Percentiles rank a stretch among this genome's conserved stretches.
Conservation (phyloP, 2,329 filamentous ascomycete species). For the Pseudomassariella vexata region DNA sequence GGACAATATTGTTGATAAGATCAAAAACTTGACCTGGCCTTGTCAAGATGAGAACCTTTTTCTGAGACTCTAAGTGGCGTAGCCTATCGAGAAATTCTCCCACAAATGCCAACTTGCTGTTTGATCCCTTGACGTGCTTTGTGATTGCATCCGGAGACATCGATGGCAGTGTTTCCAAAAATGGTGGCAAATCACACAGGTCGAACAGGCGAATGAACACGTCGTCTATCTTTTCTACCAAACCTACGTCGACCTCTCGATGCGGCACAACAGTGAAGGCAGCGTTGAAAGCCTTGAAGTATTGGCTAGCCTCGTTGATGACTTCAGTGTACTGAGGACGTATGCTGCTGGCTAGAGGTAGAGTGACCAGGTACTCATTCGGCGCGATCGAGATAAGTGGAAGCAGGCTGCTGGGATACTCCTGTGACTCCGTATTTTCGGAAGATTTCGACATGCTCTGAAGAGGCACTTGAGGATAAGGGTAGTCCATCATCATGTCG, state of each 20-base stretch:
- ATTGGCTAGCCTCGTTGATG: constrained; percentile 35
- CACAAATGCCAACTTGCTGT: constrained; percentile 55
- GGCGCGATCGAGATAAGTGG: constrained; percentile 20
- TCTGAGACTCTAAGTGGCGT: constrained; percentile 28
- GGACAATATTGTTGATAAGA: constrained; percentile 45
- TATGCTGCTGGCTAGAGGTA: constrained; percentile 49
- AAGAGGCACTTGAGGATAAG: too few relatives aligned
- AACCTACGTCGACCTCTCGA: constrained; percentile 28
- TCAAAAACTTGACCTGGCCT: constrained; percentile 43
- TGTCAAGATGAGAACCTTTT: constrained; percentile 47
- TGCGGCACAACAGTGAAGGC: constrained; percentile 34
- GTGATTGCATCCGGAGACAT: constrained; percentile 36
- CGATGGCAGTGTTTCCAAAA: constrained; percentile 38
- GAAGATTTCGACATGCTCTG: constrained; percentile 2
- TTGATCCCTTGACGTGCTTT: constrained; percentile 50
- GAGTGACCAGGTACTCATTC: constrained; percentile 46
- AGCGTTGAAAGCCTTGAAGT: constrained; percentile 39
- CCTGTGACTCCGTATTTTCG: constrained; percentile 5
- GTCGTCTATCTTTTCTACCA: constrained; percentile 41
- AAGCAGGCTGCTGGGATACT: constrained; percentile 17
- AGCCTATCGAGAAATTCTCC: constrained; percentile 46
- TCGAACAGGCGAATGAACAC: constrained; percentile 46
- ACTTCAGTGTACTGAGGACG: constrained; percentile 47
- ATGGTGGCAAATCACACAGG: constrained; percentile 52
- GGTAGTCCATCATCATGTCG: constrained; percentile 17